A percentile compares a stretch with the other conserved stretches of the same genome.
These are phyloP conservation scores for Plectosphaerella plurivora DNA, from an alignment of 2,329 filamentous ascomycete species.

Conservation along the genomic window DNA sequence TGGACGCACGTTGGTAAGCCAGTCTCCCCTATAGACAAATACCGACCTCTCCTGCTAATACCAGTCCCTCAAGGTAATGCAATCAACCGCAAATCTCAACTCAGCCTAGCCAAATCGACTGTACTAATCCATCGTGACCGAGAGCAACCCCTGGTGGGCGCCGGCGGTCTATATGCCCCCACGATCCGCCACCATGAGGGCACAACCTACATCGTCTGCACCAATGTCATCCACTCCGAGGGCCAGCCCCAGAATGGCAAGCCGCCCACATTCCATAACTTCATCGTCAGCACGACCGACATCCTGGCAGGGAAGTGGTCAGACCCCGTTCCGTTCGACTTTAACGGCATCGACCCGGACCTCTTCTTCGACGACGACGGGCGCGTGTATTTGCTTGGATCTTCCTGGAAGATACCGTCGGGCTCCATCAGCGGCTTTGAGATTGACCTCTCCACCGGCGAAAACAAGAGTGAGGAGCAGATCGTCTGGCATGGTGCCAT, in stretches of 20 bases:
- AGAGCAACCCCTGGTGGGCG: background rate
- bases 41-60: background rate
- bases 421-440: slow-evolving; percentile 11
- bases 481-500: slow-evolving; percentile 9
- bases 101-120: background rate
- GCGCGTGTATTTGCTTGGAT: slow-evolving; percentile 37
- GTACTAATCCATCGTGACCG: background rate
- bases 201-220: background rate
- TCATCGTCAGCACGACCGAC: slow-evolving; percentile 14
- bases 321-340: slow-evolving; percentile 14
- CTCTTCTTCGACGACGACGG: slow-evolving; percentile 54
- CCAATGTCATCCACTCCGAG: slow-evolving; percentile 3
- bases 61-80: background rate
- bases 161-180: background rate
- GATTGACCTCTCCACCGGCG: slow-evolving; percentile 13
- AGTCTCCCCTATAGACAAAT: too few relatives aligned
- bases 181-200: background rate
- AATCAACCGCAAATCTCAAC: background rate
- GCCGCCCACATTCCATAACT: slow-evolving; percentile 13
- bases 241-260: slow-evolving; percentile 9
- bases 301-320: slow-evolving; percentile 15
- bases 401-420: slow-evolving; percentile 16
- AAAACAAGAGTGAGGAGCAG: slow-evolving; percentile 10
- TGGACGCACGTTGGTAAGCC: slow-evolving; percentile 21
- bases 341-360: slow-evolving; percentile 36